These are phyloP conservation scores for Colletotrichum sidae DNA, from an alignment of 2,329 filamentous ascomycete genomes.

Conservation along the genomic window DNA sequence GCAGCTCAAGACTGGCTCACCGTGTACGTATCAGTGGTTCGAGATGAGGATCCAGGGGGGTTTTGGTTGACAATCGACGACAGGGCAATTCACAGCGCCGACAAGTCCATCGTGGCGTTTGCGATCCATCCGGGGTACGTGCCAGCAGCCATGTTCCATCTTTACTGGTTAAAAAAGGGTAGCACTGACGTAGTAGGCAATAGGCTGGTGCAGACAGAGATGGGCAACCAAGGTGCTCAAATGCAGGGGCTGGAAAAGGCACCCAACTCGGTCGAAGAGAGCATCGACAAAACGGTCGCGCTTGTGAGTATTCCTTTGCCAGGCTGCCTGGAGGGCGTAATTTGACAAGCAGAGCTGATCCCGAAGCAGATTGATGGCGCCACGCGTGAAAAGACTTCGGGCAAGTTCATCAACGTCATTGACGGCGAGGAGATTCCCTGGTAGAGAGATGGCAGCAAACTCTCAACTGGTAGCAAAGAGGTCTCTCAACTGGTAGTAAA, in stretches of 20 bases:
- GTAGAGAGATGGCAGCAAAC: conserved; percentile 14
- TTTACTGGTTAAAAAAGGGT: neutral
- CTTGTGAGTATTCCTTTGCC: neutral
- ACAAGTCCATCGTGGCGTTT: conserved; percentile 9
- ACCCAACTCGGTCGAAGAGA: conserved; percentile 49
- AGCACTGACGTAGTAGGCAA: neutral
- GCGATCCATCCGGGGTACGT: conserved; percentile 42
- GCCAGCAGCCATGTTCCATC: neutral
- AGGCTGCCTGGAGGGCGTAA: no score
- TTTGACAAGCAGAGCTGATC: neutral
- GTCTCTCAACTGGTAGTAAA: no score
- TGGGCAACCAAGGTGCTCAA: conserved; percentile 51
- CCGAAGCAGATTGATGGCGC: conserved; percentile 47
- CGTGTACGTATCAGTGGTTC: neutral
- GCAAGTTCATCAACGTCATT: conserved; percentile 38
- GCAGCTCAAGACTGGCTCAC: conserved; percentile 47
- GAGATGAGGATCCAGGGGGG: no score
- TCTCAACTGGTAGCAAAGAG: no score
- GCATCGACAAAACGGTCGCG: conserved; percentile 46
- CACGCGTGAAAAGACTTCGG: conserved; percentile 44
- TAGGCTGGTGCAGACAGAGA: conserved; percentile 55
- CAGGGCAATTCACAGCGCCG: conserved; percentile 12
- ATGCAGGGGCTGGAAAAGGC: conserved; percentile 46
- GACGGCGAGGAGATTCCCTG: conserved; percentile 36
- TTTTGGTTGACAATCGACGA: neutral